Conservation (phyloP, 495 filamentous ascomycete genomes). For the Cercophora newfieldiana region DNA sequence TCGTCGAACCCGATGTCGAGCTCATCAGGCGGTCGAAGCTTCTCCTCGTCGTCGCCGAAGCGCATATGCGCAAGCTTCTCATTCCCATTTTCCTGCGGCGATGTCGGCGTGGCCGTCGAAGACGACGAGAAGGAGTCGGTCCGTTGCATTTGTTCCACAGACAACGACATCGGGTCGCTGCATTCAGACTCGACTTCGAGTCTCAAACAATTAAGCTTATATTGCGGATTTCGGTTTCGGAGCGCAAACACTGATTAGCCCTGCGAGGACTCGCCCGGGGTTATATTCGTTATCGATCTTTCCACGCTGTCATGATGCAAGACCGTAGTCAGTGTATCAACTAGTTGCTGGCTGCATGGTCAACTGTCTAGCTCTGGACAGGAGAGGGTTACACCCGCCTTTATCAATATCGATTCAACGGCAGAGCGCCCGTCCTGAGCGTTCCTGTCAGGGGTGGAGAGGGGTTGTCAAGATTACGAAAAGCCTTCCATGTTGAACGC, state of each 20-base stretch:
- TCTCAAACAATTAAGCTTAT: not conserved
- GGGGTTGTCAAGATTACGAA: not conserved
- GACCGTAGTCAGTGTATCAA: not conserved
- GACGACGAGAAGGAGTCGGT: constrained; percentile 40
- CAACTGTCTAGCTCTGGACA: constrained; percentile 1
- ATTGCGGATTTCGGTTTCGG: constrained; percentile 3
- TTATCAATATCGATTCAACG: not conserved
- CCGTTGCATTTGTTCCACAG: constrained; percentile 24
- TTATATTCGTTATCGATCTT: not conserved
- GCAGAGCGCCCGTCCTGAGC: not conserved
- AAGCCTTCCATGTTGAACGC: not conserved
- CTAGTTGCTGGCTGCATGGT: constrained; percentile 2
- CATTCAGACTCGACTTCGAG: not conserved
- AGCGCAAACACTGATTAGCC: not conserved
- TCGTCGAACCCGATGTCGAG: constrained; percentile 25
- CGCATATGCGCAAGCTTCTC: constrained; percentile 20
- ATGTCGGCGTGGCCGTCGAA: constrained; percentile 28
- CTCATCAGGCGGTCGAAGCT: constrained; percentile 29
- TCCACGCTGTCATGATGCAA: constrained; percentile 6
- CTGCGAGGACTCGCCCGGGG: not conserved
- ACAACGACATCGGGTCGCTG: constrained; percentile 5
- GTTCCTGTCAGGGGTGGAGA: not conserved
- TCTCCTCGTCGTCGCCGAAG: constrained; percentile 26
- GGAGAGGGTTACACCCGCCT: not conserved
- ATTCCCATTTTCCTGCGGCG: constrained; percentile 24